A percentile compares a stretch with the other conserved stretches of the same genome.
phyloP scores from a whole-genome alignment of 257 asterid genomes.

The Coffea canephora region DNA sequence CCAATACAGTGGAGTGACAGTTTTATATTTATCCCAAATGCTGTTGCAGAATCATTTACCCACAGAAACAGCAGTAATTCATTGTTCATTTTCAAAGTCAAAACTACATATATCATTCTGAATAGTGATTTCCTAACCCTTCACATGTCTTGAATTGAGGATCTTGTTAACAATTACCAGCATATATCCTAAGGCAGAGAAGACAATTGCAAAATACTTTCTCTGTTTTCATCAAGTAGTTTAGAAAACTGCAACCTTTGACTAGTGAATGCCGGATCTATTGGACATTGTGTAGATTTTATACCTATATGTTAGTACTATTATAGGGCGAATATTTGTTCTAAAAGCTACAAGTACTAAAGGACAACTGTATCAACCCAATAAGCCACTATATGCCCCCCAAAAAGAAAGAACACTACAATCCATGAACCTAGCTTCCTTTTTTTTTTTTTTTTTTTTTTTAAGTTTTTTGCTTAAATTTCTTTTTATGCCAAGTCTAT shows the following conservation, averaged over 20 bases:
- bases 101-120: not conserved
- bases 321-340: not conserved
- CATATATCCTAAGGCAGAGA: not conserved
- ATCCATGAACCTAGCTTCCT: not conserved
- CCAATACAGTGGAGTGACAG: not conserved
- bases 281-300: conserved; percentile 11
- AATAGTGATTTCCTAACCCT: not conserved
- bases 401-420: not conserved
- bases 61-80: not conserved
- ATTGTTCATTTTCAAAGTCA: not conserved
- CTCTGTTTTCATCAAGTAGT: not conserved
- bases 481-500: too few species aligned
- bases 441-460: not conserved
- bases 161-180: not conserved
- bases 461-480: too few species aligned
- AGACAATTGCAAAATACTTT: not conserved
- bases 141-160: not conserved
- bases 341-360: not conserved
- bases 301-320: not conserved
- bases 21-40: not conserved
- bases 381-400: not conserved
- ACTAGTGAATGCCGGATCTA: not conserved
- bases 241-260: conserved; percentile 16
- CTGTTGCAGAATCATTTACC: not conserved
- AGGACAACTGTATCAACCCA: not conserved